Base-by-base conservation (phyloP, 2,329 filamentous ascomycete species). In the Septoria petroselini region DNA sequence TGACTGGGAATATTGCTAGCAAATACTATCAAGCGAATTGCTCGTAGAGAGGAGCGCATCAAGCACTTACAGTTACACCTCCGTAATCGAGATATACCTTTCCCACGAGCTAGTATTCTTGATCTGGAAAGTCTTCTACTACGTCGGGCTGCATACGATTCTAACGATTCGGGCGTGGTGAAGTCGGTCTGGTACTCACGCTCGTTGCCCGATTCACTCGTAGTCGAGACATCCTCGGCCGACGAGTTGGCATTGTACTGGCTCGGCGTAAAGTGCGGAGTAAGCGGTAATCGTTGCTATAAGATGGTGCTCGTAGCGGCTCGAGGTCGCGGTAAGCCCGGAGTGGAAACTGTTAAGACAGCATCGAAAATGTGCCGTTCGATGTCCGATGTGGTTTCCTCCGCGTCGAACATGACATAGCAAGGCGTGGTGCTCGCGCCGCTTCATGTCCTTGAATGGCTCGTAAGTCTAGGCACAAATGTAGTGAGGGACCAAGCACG, bases 1-100 rank as follows among this genome's bases (percentile, higher is more conserved):
- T 19, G 81, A 81, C 55, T 72, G 77, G 37, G 81, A 76, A 58
- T 81, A 82, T 33, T 82, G 74, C 64, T 68, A 35, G 37, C 9
- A 19, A 40, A 21, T 7, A 34, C 35, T 17, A 53, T 58, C 43
- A 51, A 51, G 52, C 44, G 19, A 18, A n/a, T n/a, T n/a, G n/a
- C n/a, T n/a, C n/a, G n/a, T n/a, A 9, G 5, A n/a, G 9, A 15
- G n/a, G 9, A 18, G 19, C 14, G 17, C 33, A 7, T 11, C 18
- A 18, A 11, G 14, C 33, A 48, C 65, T 30, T 57, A 70, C 66
- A 5, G 72, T 71, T 6, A 72, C 72, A 3, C 73, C 73, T 47
- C 63, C 66, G 54, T 69, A 64, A 48, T 68, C 66, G 25, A 68
- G 53, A 51, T 68, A 68, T 2, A 27, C 78, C 81, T 65, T 66